Evolutionary conservation across 1,284 basidiomycete genomes (phyloP).

Genomic region (Ganoderma multipileum): DNA sequence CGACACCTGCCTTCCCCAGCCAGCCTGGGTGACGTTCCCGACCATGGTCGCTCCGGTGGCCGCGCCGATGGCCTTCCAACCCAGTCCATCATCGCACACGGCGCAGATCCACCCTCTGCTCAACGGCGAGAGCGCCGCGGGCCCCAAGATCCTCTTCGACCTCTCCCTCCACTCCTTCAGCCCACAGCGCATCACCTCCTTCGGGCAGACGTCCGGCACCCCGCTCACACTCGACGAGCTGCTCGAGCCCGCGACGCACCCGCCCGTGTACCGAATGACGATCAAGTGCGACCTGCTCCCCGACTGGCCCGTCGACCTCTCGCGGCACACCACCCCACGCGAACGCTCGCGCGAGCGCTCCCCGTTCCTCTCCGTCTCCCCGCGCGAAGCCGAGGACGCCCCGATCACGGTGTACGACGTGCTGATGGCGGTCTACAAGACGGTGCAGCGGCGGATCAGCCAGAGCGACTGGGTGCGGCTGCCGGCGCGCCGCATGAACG

Average conservation of each 20-base stretch:
- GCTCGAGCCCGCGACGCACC: conserved; percentile 59
- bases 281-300: conserved; percentile 64
- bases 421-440: conserved; percentile 56
- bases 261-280: conserved; percentile 59
- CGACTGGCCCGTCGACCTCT: conserved; percentile 66
- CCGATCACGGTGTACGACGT: conserved; percentile 68
- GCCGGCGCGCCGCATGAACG: conserved; percentile 45
- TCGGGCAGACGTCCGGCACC: conserved; percentile 43
- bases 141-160: conserved; percentile 58
- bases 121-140: conserved; percentile 54
- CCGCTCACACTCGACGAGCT: conserved; percentile 53
- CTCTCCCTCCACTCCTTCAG: conserved; percentile 53
- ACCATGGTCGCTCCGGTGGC: conserved; percentile 33
- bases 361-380: conserved; percentile 35
- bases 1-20: conserved; percentile 36
- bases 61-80: conserved; percentile 32
- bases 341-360: conserved; percentile 39
- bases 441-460: conserved; percentile 58
- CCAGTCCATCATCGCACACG: conserved; percentile 21
- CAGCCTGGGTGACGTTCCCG: conserved; percentile 36
- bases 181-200: conserved; percentile 49
- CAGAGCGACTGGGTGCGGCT: conserved; percentile 64
- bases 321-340: conserved; percentile 37
- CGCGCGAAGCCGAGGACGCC: conserved; percentile 19
- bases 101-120: conserved; percentile 59